These are phyloP conservation scores for Arachis hypogaea DNA, from an alignment of 306 rosid genomes.

Conservation along the genomic window DNA sequence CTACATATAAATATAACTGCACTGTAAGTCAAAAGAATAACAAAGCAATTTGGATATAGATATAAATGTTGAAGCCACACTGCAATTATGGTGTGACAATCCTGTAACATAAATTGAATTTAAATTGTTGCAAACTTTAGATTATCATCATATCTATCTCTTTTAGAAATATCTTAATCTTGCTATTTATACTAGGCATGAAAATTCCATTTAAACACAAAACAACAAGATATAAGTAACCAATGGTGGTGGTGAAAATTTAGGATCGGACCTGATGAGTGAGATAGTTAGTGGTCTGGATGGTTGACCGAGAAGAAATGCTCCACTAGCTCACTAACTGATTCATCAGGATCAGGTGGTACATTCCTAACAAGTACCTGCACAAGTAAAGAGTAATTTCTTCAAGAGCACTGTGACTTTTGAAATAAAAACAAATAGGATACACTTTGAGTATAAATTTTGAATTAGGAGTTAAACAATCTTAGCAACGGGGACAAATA, in stretches of 20 bases:
- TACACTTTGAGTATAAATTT: not conserved
- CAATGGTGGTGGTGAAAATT: not conserved
- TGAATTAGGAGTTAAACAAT: constrained; percentile 11
- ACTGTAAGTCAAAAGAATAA: constrained; percentile 21
- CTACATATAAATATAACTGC: constrained; percentile 49
- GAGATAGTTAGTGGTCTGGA: constrained; percentile 86
- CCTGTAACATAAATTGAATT: too few relatives aligned
- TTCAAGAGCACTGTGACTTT: constrained; percentile 22
- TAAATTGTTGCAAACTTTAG: too few relatives aligned
- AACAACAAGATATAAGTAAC: not conserved
- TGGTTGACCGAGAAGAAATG: constrained; percentile 97
- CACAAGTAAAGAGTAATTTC: constrained; percentile 30
- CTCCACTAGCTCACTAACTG: constrained; percentile 88
- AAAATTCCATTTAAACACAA: not conserved
- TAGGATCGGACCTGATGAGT: constrained; percentile 74
- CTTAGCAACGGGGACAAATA: not conserved
- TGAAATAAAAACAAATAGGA: not conserved
- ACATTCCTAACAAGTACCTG: constrained; percentile 96
- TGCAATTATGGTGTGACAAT: too few relatives aligned
- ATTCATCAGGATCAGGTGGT: constrained; percentile 94
- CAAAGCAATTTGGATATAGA: not conserved
- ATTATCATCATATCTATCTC: too few relatives aligned
- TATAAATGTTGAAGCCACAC: too few relatives aligned
- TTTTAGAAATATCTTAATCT: too few relatives aligned
- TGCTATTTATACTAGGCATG: too few relatives aligned